Conservation (phyloP, 352 stramenopile species). For the Blastocystis sp. region DNA sequence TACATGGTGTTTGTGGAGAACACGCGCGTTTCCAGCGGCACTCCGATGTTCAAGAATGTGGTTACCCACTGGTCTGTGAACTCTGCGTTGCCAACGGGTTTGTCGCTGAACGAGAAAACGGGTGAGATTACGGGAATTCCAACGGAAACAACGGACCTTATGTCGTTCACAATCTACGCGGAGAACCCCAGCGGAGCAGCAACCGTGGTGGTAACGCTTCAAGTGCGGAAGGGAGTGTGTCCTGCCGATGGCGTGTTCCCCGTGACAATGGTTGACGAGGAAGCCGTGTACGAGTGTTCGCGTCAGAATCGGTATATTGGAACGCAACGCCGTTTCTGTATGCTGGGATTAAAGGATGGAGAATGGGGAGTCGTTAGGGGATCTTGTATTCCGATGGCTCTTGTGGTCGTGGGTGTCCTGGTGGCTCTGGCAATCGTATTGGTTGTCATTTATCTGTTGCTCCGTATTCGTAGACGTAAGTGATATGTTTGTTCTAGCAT, state of each 20-base stretch:
- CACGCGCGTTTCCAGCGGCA: background rate
- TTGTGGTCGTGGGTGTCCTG: background rate
- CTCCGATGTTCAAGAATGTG: background rate
- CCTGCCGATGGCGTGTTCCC: background rate
- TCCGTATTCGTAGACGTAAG: background rate
- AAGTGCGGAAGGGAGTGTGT: background rate
- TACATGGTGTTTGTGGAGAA: background rate
- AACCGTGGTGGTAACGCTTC: background rate
- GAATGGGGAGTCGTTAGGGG: background rate
- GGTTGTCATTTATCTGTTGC: background rate
- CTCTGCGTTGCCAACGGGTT: background rate
- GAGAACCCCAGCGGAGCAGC: background rate
- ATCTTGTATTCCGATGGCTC: background rate
- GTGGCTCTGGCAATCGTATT: background rate
- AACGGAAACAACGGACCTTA: background rate
- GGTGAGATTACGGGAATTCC: constrained; percentile 23
- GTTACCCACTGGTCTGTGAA: constrained; percentile 1
- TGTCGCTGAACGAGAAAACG: background rate
- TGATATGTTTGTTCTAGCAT: too few species aligned
- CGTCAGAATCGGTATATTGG: background rate
- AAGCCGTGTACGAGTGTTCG: background rate
- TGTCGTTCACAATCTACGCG: background rate
- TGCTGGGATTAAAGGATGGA: background rate
- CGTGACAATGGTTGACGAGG: background rate
- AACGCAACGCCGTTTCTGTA: background rate